Evolutionary conservation across 176 grass and related monocot species (phyloP).

Genomic region (Ensete glaucum): DNA sequence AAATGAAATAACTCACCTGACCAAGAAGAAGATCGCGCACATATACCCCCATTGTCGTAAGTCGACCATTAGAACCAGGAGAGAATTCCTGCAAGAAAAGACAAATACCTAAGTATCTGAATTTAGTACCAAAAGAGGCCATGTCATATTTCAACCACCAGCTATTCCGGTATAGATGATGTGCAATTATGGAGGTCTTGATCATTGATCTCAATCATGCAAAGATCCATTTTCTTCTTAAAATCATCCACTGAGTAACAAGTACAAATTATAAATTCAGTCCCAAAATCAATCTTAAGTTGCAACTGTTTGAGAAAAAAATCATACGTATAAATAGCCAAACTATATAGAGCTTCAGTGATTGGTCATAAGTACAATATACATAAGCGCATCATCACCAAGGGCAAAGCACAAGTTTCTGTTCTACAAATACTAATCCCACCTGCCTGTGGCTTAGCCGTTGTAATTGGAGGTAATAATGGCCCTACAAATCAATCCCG

Average conservation of each 20-base stretch:
- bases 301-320: neutral
- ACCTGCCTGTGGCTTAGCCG: neutral
- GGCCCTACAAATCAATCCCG: neutral
- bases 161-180: too few relatives aligned
- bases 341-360: neutral
- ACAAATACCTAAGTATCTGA: neutral
- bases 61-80: conserved; percentile 75
- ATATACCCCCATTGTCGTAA: conserved; percentile 95
- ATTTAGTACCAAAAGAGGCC: too few relatives aligned
- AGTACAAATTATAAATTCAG: neutral
- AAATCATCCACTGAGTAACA: neutral
- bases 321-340: neutral
- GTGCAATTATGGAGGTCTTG: neutral
- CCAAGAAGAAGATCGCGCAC: conserved; percentile 94
- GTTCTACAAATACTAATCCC: neutral
- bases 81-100: conserved; percentile 59
- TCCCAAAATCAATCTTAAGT: neutral
- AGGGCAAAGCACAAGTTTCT: neutral
- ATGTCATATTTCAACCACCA: too few relatives aligned
- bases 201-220: neutral
- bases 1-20: conserved; percentile 44
- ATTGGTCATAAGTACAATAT: neutral
- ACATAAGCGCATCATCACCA: neutral
- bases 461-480: neutral
- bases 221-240: neutral